A percentile compares a stretch with the other conserved stretches of the same genome.
Conservation (phyloP, 768 basidiomycete genomes). For the Lactarius quietus region DNA sequence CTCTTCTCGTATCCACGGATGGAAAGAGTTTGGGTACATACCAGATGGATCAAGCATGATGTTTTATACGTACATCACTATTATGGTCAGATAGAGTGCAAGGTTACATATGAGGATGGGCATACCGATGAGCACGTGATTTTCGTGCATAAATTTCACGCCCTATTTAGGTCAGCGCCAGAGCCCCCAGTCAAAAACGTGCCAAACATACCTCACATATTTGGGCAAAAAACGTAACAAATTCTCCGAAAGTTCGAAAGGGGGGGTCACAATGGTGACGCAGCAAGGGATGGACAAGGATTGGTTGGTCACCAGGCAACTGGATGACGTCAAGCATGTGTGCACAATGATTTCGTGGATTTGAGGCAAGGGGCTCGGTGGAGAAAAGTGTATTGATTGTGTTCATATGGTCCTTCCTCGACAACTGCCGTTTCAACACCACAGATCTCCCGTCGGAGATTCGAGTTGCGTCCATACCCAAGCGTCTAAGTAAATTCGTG, state of each 20-base stretch:
- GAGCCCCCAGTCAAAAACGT: background rate
- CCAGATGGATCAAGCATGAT: slow-evolving; percentile 20
- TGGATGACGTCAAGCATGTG: slow-evolving; percentile 6
- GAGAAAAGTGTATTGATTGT: slow-evolving; percentile 9
- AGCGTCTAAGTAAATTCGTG: background rate
- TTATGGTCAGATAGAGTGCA: background rate
- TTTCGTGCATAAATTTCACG: slow-evolving; percentile 19
- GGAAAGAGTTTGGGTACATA: slow-evolving; percentile 19
- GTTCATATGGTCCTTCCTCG: slow-evolving; percentile 15
- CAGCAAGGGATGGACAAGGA: slow-evolving; percentile 32
- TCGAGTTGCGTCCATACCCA: slow-evolving; percentile 11
- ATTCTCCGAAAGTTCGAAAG: slow-evolving; percentile 27
- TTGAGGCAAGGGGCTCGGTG: background rate
- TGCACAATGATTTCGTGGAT: slow-evolving; percentile 16
- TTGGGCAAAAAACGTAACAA: slow-evolving; percentile 30
- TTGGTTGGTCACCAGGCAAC: slow-evolving; percentile 5
- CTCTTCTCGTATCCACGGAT: slow-evolving; percentile 4
- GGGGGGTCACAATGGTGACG: slow-evolving; percentile 31
- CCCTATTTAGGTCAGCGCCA: slow-evolving; percentile 1
- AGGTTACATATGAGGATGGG: no score
- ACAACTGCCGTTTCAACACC: slow-evolving; percentile 4
- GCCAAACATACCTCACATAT: slow-evolving; percentile 19
- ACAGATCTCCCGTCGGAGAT: slow-evolving; percentile 13
- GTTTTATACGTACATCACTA: background rate
- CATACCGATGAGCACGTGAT: slow-evolving; percentile 21